phyloP scores from a whole-genome alignment of 1,284 basidiomycete genomes.

The Irpex sp. region DNA sequence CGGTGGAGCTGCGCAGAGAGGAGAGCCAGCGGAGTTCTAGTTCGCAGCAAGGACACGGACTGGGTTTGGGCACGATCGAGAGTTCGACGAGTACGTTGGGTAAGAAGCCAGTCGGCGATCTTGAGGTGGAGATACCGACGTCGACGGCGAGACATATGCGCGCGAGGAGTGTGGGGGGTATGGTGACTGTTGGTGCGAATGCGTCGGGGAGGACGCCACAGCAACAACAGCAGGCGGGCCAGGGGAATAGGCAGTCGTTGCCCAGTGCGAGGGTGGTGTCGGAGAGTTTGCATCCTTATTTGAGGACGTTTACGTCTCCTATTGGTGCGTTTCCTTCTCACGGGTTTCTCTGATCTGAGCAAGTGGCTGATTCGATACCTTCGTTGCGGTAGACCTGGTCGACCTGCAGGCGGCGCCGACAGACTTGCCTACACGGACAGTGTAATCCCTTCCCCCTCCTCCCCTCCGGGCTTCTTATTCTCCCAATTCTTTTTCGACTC shows the following conservation, averaged over 20 bases:
- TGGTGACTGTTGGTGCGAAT: background rate
- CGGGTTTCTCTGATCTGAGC: background rate
- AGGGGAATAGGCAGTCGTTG: background rate
- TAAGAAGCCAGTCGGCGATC: background rate
- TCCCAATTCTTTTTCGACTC: background rate
- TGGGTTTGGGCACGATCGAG: background rate
- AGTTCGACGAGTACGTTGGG: conserved; percentile 1
- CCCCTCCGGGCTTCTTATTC: background rate
- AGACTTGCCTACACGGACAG: conserved; percentile 7
- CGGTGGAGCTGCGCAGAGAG: background rate
- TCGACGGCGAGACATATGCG: background rate
- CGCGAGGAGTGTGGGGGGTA: background rate
- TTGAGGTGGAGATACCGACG: background rate
- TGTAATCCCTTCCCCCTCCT: background rate
- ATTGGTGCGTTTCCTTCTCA: conserved; percentile 22
- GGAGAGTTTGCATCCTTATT: conserved; percentile 30
- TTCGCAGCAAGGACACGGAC: background rate
- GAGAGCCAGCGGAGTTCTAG: background rate
- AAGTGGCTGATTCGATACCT: background rate
- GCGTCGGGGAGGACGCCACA: too few relatives aligned
- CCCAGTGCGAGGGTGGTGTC: conserved; percentile 9
- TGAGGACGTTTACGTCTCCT: conserved; percentile 31
- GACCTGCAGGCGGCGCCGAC: conserved; percentile 2
- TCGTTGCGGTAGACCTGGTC: conserved; percentile 7
- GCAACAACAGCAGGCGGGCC: too few relatives aligned